Evolutionary conservation across 2,329 filamentous ascomycete species (phyloP), one percentile per base, ranked within the genome.

Genomic region (Westerdykella aurantiaca): DNA sequence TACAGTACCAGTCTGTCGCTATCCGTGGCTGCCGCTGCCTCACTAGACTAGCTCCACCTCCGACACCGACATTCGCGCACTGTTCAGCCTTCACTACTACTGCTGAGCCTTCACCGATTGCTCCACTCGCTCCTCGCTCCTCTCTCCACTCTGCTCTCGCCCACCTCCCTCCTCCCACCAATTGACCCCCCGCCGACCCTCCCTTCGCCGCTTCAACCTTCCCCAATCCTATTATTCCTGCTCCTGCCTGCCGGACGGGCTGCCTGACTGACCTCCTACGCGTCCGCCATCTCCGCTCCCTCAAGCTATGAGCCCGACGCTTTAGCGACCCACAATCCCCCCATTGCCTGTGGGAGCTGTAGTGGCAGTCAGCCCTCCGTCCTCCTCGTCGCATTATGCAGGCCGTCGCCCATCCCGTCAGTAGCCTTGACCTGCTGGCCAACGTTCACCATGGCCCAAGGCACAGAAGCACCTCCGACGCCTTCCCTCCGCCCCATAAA

Each of bases 391-490:
- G 33, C 57, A 57, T 51, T 45, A 67, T 67, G 64, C 56, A 61
- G 18, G 61, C 61, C 45, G 54, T 64, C 39, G 61, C 58, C 38
- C 51, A 57, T 39, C 57, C 58, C 49, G 47, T 57, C 40, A 53
- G 57, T 44, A 51, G 55, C 41, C 61, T 63, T 44, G 57, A 61
- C 39, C 48, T 58, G 42, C 57, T 64, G 43, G 51, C 60, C 29
- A 60, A 55, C 48, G 49, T 60, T 38, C 52, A 54, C 34, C 55
- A 60, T 18, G 60, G 58, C 48, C 4, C 25, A 29, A 51, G 64
- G 48, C 58, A 52, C 49, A 54, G 61, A 17, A 62, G 61, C 38
- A 52, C 60, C 23, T 66, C 64, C 31, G 64, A 67, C 39, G 60
- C 53, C 21, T 54, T 46, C 17, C 57, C 56, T 4, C 45, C 45